Conservation (phyloP, 208 protist species). For the Leishmania aethiopica region DNA sequence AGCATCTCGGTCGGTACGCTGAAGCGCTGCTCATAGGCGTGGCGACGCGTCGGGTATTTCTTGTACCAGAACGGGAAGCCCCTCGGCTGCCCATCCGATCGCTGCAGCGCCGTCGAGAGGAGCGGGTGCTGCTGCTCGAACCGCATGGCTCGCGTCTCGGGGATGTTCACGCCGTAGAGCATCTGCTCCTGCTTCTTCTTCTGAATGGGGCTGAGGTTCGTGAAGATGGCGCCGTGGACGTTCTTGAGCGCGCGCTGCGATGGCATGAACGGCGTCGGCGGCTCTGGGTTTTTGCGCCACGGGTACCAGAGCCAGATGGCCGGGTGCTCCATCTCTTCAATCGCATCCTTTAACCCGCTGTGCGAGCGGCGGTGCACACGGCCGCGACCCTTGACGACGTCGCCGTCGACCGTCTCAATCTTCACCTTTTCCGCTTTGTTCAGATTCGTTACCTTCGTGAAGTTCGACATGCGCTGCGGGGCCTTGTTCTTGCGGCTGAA, state of each 20-base stretch:
- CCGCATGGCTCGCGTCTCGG: slow-evolving; percentile 71
- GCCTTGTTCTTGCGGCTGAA: slow-evolving; percentile 67
- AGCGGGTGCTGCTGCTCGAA: slow-evolving; percentile 88
- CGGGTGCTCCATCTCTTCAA: slow-evolving; percentile 89
- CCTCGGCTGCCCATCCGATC: slow-evolving; percentile 81
- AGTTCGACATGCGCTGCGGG: slow-evolving; percentile 76
- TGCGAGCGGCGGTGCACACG: slow-evolving; percentile 80
- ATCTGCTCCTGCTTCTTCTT: slow-evolving; percentile 92
- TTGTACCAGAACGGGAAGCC: slow-evolving; percentile 94
- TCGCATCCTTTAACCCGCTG: slow-evolving; percentile 81
- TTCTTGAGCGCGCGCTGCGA: slow-evolving; percentile 90
- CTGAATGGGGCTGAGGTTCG: slow-evolving; percentile 79
- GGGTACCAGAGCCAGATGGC: slow-evolving; percentile 94
- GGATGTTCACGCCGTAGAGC: slow-evolving; percentile 89
- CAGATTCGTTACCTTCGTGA: slow-evolving; percentile 81
- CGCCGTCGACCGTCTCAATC: slow-evolving; percentile 78
- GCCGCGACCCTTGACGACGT: slow-evolving; percentile 84
- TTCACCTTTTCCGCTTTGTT: slow-evolving; percentile 79
- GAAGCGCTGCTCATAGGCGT: slow-evolving; percentile 91
- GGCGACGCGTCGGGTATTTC: slow-evolving; percentile 91
- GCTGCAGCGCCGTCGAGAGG: slow-evolving; percentile 71
- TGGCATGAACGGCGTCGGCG: slow-evolving; percentile 88
- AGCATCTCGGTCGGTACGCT: slow-evolving; percentile 91
- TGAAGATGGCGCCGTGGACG: slow-evolving; percentile 86
- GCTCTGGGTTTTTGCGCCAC: slow-evolving; percentile 92